Percentiles rank a stretch among this genome's conserved stretches.
phyloP scores from a whole-genome alignment of 345 rosid species.

The Gossypium arboreum region DNA sequence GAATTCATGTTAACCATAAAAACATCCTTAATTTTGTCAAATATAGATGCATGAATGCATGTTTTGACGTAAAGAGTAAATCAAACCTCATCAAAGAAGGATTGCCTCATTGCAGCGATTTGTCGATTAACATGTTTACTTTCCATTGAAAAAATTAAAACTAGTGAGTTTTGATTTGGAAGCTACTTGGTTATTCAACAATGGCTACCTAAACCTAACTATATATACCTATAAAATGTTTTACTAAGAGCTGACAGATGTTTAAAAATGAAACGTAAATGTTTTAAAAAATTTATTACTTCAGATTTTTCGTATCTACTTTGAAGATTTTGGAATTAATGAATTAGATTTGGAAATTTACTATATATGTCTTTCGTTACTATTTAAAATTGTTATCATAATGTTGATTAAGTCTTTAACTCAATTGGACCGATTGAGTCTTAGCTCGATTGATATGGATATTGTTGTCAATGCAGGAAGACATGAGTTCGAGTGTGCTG shows the following conservation, averaged over 20 bases:
- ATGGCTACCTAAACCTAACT: neutral
- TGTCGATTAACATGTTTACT: neutral
- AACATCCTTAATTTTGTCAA: neutral
- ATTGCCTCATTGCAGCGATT: constrained; percentile 4
- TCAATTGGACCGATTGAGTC: too few species aligned
- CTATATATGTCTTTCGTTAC: neutral
- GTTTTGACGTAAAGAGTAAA: neutral
- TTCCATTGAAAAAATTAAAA: neutral
- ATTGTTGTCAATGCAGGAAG: too few species aligned
- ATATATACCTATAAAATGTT: too few species aligned
- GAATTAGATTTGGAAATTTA: neutral
- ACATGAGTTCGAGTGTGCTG: too few species aligned
- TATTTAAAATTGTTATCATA: too few species aligned
- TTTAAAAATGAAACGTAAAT: neutral
- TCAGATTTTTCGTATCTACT: neutral
- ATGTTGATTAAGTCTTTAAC: too few species aligned
- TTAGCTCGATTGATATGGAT: too few species aligned
- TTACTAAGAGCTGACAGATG: neutral
- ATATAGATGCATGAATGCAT: neutral
- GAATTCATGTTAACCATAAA: neutral
- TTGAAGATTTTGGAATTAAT: neutral
- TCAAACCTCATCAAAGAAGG: constrained; percentile 14
- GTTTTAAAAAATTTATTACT: neutral
- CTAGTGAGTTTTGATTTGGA: neutral
- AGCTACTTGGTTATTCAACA: neutral